A percentile compares a stretch with the other conserved stretches of the same genome.
Conservation (phyloP, 768 basidiomycete genomes). For the Tricholoma matsutake region DNA sequence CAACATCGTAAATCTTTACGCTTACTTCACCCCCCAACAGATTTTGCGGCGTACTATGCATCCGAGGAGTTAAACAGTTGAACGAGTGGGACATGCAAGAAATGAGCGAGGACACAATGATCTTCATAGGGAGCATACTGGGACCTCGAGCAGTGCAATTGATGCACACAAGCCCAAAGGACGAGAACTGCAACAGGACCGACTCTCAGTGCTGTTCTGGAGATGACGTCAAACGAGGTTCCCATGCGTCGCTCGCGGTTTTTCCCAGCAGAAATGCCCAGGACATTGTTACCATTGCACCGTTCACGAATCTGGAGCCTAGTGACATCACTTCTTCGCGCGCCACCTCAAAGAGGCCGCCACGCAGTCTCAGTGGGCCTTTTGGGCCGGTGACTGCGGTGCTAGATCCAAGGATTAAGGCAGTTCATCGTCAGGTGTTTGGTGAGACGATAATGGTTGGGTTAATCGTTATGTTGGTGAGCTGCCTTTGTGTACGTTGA, state of each 20-base stretch:
- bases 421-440: slow-evolving; percentile 29
- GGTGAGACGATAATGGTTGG: slow-evolving; percentile 26
- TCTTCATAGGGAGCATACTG: slow-evolving; percentile 17
- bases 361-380: slow-evolving; percentile 23
- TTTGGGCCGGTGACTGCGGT: slow-evolving; percentile 40
- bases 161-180: neutral
- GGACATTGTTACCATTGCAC: slow-evolving; percentile 16
- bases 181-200: too few relatives aligned
- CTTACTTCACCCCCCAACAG: too few relatives aligned
- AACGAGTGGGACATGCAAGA: slow-evolving; percentile 38
- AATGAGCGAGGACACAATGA: slow-evolving; percentile 23
- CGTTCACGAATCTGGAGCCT: slow-evolving; percentile 8
- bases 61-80: slow-evolving; percentile 32
- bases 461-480: slow-evolving; percentile 19
- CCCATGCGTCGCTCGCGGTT: neutral
- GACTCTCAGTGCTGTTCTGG: neutral
- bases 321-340: neutral
- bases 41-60: slow-evolving; percentile 34
- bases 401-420: slow-evolving; percentile 34
- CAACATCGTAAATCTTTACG: neutral
- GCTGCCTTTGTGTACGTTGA: slow-evolving; percentile 2
- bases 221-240: neutral
- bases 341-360: neutral
- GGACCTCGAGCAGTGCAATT: slow-evolving; percentile 3
- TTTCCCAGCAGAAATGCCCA: neutral